These are phyloP conservation scores for Psilocybe cyanescens DNA, from an alignment of 768 basidiomycete genomes.

Conservation along the genomic window DNA sequence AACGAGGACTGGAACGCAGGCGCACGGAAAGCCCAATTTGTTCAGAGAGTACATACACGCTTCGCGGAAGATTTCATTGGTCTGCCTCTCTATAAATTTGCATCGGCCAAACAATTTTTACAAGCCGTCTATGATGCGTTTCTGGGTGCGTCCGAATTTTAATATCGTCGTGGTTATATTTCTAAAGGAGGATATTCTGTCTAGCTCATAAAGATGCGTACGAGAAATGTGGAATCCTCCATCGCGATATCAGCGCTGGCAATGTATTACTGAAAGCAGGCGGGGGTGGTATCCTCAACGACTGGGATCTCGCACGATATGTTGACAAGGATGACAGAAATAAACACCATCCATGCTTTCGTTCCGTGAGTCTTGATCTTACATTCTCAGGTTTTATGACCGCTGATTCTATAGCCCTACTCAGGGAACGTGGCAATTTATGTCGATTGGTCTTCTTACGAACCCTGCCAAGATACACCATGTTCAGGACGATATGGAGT, in stretches of 20 bases:
- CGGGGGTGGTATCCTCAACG: slow-evolving; percentile 24
- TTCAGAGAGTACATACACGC: slow-evolving; percentile 22
- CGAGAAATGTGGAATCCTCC: slow-evolving; percentile 17
- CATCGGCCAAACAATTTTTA: slow-evolving; percentile 21
- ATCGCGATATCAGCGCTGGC: slow-evolving; percentile 30
- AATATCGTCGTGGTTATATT: neutral
- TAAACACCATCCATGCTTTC: neutral
- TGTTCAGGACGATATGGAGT: slow-evolving; percentile 34
- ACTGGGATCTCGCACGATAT: slow-evolving; percentile 27
- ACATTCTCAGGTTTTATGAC: neutral
- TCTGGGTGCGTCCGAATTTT: slow-evolving; percentile 16
- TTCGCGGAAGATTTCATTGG: slow-evolving; percentile 24
- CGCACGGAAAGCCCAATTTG: neutral
- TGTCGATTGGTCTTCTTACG: slow-evolving; percentile 26
- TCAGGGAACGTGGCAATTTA: slow-evolving; percentile 38
- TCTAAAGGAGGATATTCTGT: too few relatives aligned
- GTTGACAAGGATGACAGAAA: neutral
- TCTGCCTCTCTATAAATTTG: slow-evolving; percentile 10
- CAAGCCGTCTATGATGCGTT: slow-evolving; percentile 26
- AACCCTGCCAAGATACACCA: slow-evolving; percentile 20
- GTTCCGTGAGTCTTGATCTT: slow-evolving; percentile 15
- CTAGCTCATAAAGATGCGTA: slow-evolving; percentile 28
- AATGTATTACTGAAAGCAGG: slow-evolving; percentile 23
- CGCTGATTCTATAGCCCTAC: neutral
- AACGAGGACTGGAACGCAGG: slow-evolving; percentile 17